Evolutionary conservation across 1,284 basidiomycete species (phyloP).

Genomic region (Thecaphora frezii): DNA sequence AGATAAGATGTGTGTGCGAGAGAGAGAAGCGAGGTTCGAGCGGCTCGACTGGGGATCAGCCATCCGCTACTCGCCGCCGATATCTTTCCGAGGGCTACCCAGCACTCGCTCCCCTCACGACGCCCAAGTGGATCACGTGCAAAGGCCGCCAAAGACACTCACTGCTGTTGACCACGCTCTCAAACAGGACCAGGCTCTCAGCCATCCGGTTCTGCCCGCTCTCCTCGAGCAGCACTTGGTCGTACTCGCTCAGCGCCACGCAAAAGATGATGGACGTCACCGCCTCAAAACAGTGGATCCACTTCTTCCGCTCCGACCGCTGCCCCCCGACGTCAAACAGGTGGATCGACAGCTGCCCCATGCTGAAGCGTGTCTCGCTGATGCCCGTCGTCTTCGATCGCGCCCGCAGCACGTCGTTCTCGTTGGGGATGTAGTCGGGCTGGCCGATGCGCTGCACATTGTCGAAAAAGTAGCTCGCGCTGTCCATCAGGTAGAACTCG

Average conservation of each 20-base stretch:
- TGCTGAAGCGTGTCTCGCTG: slow-evolving; percentile 72
- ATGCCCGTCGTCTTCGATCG: slow-evolving; percentile 91
- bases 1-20: not conserved
- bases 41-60: too few relatives aligned
- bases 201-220: slow-evolving; percentile 80
- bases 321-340: slow-evolving; percentile 57
- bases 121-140: too few relatives aligned
- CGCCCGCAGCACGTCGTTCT: slow-evolving; percentile 84
- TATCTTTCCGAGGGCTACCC: too few relatives aligned
- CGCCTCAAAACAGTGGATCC: slow-evolving; percentile 59
- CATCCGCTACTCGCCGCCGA: too few relatives aligned
- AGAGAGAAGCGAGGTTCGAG: too few relatives aligned
- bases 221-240: slow-evolving; percentile 51
- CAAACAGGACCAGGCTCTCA: slow-evolving; percentile 88
- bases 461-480: slow-evolving; percentile 86
- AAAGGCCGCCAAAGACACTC: too few relatives aligned
- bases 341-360: slow-evolving; percentile 60
- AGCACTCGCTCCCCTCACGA: too few relatives aligned
- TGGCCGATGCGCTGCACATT: slow-evolving; percentile 79
- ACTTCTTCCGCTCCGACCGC: slow-evolving; percentile 54
- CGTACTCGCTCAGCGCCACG: slow-evolving; percentile 57
- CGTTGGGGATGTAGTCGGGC: slow-evolving; percentile 79
- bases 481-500: slow-evolving; percentile 97
- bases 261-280: slow-evolving; percentile 56
- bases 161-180: slow-evolving; percentile 81